These are phyloP conservation scores for Taphrina flavorubra DNA, from an alignment of 1,139 yeast species.

Conservation along the genomic window DNA sequence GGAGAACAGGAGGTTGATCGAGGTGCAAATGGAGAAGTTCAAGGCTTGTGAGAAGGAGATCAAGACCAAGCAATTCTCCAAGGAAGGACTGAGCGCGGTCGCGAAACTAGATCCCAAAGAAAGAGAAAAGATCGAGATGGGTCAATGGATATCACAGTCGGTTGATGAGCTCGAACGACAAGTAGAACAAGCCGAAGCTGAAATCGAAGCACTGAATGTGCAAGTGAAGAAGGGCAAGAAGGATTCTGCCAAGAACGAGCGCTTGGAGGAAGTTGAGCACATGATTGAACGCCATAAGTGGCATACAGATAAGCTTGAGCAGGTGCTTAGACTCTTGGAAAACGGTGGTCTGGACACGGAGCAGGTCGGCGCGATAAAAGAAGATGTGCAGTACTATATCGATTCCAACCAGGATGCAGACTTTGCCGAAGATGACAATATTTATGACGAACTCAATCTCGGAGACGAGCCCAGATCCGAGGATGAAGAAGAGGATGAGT, in stretches of 20 bases:
- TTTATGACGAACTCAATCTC: slow-evolving; percentile 84
- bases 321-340: slow-evolving; percentile 74
- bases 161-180: slow-evolving; percentile 86
- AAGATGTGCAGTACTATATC: slow-evolving; percentile 90
- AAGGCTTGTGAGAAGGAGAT: slow-evolving; percentile 92
- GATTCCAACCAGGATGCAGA: slow-evolving; percentile 96
- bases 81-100: slow-evolving; percentile 83
- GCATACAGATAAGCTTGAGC: slow-evolving; percentile 80
- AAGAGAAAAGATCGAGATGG: slow-evolving; percentile 75
- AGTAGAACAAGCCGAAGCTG: slow-evolving; percentile 77
- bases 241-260: slow-evolving; percentile 60
- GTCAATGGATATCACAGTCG: slow-evolving; percentile 71
- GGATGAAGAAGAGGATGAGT: slow-evolving; percentile 45
- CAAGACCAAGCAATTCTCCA: slow-evolving; percentile 94
- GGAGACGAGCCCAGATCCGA: slow-evolving; percentile 60
- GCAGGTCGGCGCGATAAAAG: slow-evolving; percentile 76
- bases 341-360: slow-evolving; percentile 85
- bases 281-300: slow-evolving; percentile 75
- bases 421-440: slow-evolving; percentile 91
- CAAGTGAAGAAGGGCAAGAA: slow-evolving; percentile 65
- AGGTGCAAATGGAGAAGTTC: slow-evolving; percentile 94
- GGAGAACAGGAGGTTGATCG: slow-evolving; percentile 83
- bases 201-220: slow-evolving; percentile 65
- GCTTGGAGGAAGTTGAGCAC: slow-evolving; percentile 68
- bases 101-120: slow-evolving; percentile 78